These are phyloP conservation scores for Chalaropsis ovoidea DNA, from an alignment of 2,329 filamentous ascomycete genomes.

Conservation along the genomic window DNA sequence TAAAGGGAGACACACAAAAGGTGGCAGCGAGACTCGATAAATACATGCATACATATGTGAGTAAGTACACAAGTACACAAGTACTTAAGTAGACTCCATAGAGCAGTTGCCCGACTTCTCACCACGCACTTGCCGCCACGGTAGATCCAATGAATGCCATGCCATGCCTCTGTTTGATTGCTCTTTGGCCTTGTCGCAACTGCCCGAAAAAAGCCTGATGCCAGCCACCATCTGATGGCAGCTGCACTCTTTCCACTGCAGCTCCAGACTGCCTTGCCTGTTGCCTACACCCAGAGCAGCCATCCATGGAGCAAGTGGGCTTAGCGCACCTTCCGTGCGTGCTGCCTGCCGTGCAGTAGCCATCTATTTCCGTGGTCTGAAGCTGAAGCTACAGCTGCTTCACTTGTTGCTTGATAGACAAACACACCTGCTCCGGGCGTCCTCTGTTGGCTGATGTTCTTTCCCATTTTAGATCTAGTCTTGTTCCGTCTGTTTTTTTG, in stretches of 20 bases:
- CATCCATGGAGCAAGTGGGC: too few relatives aligned
- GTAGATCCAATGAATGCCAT: not conserved
- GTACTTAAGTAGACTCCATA: not conserved
- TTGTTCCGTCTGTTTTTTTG: not conserved
- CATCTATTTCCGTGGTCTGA: not conserved
- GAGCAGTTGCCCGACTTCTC: not conserved
- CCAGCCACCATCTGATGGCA: not conserved
- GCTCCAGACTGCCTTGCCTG: too few relatives aligned
- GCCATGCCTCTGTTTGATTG: not conserved
- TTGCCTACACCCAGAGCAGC: too few relatives aligned
- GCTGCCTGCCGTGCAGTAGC: not conserved
- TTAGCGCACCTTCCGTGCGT: too few relatives aligned
- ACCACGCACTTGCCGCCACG: not conserved
- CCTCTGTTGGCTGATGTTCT: not conserved
- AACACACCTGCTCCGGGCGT: not conserved
- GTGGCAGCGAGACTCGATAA: not conserved
- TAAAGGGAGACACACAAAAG: not conserved
- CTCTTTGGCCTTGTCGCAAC: not conserved
- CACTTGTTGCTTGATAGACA: constrained; percentile 12
- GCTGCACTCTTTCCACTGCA: too few relatives aligned
- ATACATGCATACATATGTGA: too few relatives aligned
- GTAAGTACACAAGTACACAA: too few relatives aligned
- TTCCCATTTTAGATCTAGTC: not conserved
- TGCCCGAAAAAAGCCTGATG: not conserved
- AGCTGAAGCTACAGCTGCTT: constrained; percentile 4